Percentiles rank a stretch among this genome's conserved stretches.
Evolutionary conservation across 768 basidiomycete species (phyloP).

Genomic region (Trametes coccinea): DNA sequence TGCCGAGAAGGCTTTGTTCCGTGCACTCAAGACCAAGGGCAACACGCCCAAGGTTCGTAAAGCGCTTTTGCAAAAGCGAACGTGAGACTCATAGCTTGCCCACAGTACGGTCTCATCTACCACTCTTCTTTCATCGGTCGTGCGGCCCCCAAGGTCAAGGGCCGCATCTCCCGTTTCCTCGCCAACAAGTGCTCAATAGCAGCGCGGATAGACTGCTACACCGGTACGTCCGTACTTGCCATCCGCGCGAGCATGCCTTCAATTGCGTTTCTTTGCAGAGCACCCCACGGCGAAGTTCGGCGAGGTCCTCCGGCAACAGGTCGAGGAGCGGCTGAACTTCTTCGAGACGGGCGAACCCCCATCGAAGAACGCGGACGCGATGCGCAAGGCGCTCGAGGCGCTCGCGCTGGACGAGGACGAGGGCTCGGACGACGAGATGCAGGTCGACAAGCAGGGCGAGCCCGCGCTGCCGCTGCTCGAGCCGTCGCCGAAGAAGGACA

Average conservation of each 20-base stretch:
- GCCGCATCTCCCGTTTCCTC: conserved; percentile 96
- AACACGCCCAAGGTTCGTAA: conserved; percentile 88
- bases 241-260: not conserved
- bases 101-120: conserved; percentile 94
- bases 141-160: conserved; percentile 92
- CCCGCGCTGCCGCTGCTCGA: conserved; percentile 57
- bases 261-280: conserved; percentile 42
- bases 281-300: conserved; percentile 91
- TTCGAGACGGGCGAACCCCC: conserved; percentile 92
- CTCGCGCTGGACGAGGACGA: conserved; percentile 71
- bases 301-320: conserved; percentile 89
- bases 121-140: conserved; percentile 97
- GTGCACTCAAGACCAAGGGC: conserved; percentile 97
- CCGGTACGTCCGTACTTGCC: conserved; percentile 49
- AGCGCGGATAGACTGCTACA: conserved; percentile 93
- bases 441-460: conserved; percentile 42
- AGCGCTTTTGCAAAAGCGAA: not conserved
- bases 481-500: conserved; percentile 53
- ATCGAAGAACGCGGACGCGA: conserved; percentile 89
- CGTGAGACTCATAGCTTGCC: not conserved
- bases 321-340: conserved; percentile 92
- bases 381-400: conserved; percentile 81
- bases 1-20: conserved; percentile 96
- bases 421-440: conserved; percentile 52
- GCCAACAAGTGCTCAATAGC: conserved; percentile 99